Evolutionary conservation across 2,329 filamentous ascomycete species (phyloP), one percentile per base, ranked within the genome.

Genomic region (Talaromyces islandicus): DNA sequence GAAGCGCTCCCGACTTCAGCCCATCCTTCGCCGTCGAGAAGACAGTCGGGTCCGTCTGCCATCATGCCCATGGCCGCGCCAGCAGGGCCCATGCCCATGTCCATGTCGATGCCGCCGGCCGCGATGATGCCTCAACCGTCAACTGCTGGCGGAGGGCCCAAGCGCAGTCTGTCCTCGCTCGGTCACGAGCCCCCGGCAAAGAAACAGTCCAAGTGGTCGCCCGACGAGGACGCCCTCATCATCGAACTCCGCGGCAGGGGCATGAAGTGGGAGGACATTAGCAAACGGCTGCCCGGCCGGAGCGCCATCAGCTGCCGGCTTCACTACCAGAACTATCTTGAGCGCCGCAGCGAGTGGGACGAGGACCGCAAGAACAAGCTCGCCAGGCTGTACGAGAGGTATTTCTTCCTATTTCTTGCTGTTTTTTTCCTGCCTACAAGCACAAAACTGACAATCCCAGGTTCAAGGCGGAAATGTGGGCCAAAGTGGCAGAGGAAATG

Each of bases 231-330:
- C 75, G 86, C 89, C n/a, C 80, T 94, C 54, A 96, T 96, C 68
- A 96, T 97, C 68, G 90, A 95, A 73, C 84, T 97, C 63, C 86
- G 93, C 60, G 91, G 91, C 41, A 88, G 88, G 67, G 90, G 91
- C 9, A 96, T 97, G 91, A 97, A 97, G 73, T 97, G 93, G 94
- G 93, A 97, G 72, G 93, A 97, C 75, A 97, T 97, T 69, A 95
- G 91, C 63, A 95, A 93, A 78, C 85, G 88, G 58, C 80, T 97
- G 55, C 92, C 92, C 2, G 93, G 93, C 63, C 86, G 94, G 67
- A 97, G 92, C 75, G 88, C 92, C 60, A 97, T 97, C 69, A 96
- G 92, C 68, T 97, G 93, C 75, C 88, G 93, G 50, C 82, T 97
- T 56, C 92, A 96, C 71, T 97, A 97, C 74, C 93, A 97, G 70